Percentiles rank a stretch among this genome's conserved stretches.
phyloP scores from a whole-genome alignment of 1,139 yeast species.

The Geotrichum australiense region DNA sequence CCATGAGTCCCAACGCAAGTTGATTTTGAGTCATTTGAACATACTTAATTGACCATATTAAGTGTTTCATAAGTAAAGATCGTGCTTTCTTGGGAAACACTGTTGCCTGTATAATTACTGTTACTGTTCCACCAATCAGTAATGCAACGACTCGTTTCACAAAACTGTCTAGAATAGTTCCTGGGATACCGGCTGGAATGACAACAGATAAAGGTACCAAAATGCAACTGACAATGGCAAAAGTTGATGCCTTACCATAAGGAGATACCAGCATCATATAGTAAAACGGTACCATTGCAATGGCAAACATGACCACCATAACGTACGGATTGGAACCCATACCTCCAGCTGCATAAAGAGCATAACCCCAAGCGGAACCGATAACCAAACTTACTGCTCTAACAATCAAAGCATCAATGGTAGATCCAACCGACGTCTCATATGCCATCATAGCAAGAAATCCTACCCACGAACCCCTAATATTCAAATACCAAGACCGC shows the following conservation, averaged over 20 bases:
- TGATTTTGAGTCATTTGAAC: slow-evolving; percentile 37
- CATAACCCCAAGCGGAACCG: slow-evolving; percentile 46
- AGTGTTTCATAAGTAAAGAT: slow-evolving; percentile 38
- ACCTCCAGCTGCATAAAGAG: slow-evolving; percentile 39
- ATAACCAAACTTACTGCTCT: slow-evolving; percentile 42
- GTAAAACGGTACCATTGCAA: slow-evolving; percentile 42
- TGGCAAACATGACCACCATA: slow-evolving; percentile 38
- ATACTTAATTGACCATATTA: slow-evolving; percentile 37
- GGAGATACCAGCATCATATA: slow-evolving; percentile 41
- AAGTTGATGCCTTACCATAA: slow-evolving; percentile 45
- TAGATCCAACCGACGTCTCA: slow-evolving; percentile 48
- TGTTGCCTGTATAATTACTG: slow-evolving; percentile 39
- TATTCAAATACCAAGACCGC: slow-evolving; percentile 41
- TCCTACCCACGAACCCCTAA: slow-evolving; percentile 48
- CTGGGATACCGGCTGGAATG: slow-evolving; percentile 27
- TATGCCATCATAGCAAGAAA: slow-evolving; percentile 44
- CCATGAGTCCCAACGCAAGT: slow-evolving; percentile 40
- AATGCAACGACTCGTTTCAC: slow-evolving; percentile 46
- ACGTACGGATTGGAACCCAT: slow-evolving; percentile 38
- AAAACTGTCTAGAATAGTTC: slow-evolving; percentile 40
- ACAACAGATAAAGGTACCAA: slow-evolving; percentile 35
- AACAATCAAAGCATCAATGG: slow-evolving; percentile 41
- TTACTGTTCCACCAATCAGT: slow-evolving; percentile 44
- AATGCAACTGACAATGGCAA: slow-evolving; percentile 42
- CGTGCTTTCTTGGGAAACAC: slow-evolving; percentile 45